Conservation (phyloP, 2,329 filamentous ascomycete species). For the Colletotrichum melonis region DNA sequence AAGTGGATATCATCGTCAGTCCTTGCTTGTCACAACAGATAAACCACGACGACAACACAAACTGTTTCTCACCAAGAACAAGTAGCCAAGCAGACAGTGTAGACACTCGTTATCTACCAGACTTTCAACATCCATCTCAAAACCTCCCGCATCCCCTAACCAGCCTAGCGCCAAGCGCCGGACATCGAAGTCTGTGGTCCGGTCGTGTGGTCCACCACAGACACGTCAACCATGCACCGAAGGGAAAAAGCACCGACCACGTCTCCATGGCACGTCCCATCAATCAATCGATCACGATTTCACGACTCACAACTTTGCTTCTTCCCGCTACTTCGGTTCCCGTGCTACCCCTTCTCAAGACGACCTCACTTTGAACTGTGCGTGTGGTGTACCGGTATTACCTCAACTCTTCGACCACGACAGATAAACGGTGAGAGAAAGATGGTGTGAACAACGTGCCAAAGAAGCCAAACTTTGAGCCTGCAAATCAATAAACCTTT, state of each 20-base stretch:
- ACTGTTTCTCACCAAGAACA: too few species aligned
- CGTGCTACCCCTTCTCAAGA: neutral
- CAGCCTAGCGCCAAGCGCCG: conserved; percentile 15
- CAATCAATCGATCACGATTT: neutral
- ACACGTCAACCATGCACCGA: conserved; percentile 35
- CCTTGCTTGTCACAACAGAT: neutral
- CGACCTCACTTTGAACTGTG: neutral
- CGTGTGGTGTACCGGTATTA: neutral
- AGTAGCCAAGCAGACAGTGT: neutral
- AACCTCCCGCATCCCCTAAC: neutral
- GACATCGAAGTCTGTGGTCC: neutral
- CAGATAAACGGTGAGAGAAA: neutral
- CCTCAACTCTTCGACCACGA: neutral
- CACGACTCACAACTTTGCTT: neutral
- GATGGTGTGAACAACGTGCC: neutral
- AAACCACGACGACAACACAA: neutral
- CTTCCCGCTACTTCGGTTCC: neutral
- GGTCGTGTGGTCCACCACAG: conserved; percentile 14
- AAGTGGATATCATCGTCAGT: too few species aligned
- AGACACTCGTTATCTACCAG: neutral
- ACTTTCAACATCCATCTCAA: neutral
- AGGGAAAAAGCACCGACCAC: conserved; percentile 2
- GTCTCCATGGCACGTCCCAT: neutral
- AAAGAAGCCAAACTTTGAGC: neutral
- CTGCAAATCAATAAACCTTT: neutral